A percentile compares a stretch with the other conserved stretches of the same genome.
phyloP scores from a whole-genome alignment of 805 yeast species.

The Vanderwaltozyma polyspora region DNA sequence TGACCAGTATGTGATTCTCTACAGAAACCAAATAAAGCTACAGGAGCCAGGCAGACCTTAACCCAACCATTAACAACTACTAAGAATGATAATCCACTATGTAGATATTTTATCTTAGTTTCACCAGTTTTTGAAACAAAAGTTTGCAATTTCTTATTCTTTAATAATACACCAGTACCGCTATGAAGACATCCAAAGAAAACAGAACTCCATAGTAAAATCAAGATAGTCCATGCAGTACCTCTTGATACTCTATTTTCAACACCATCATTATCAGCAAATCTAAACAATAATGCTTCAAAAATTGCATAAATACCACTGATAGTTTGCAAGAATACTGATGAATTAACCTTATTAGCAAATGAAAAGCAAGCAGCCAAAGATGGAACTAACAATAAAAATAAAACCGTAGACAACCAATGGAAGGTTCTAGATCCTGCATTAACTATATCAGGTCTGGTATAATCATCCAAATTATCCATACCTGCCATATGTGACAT shows the following conservation, averaged over 20 bases:
- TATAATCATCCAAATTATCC: slow-evolving; percentile 24
- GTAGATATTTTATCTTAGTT: slow-evolving; percentile 23
- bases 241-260: slow-evolving; percentile 61
- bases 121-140: slow-evolving; percentile 31
- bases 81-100: slow-evolving; percentile 38
- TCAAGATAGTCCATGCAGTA: slow-evolving; percentile 48
- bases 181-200: slow-evolving; percentile 45
- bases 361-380: slow-evolving; percentile 42
- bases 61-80: slow-evolving; percentile 61
- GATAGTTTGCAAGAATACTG: slow-evolving; percentile 36
- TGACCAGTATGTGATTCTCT: slow-evolving; percentile 79
- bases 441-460: slow-evolving; percentile 31
- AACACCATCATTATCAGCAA: slow-evolving; percentile 53
- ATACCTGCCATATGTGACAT: too few species aligned
- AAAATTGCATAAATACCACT: slow-evolving; percentile 40
- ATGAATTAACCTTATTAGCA: slow-evolving; percentile 38
- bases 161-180: slow-evolving; percentile 37
- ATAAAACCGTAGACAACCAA: slow-evolving; percentile 43
- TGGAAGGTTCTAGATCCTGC: slow-evolving; percentile 50
- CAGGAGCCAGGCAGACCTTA: slow-evolving; percentile 67
- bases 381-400: slow-evolving; percentile 46
- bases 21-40: slow-evolving; percentile 81
- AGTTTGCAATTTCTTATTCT: slow-evolving; percentile 26
- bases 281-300: slow-evolving; percentile 47
- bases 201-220: slow-evolving; percentile 34